Percentiles rank a stretch among this genome's conserved stretches.
Evolutionary conservation across 371 early-diverging fungal species (phyloP).

Genomic region (Funneliformis caledonium): DNA sequence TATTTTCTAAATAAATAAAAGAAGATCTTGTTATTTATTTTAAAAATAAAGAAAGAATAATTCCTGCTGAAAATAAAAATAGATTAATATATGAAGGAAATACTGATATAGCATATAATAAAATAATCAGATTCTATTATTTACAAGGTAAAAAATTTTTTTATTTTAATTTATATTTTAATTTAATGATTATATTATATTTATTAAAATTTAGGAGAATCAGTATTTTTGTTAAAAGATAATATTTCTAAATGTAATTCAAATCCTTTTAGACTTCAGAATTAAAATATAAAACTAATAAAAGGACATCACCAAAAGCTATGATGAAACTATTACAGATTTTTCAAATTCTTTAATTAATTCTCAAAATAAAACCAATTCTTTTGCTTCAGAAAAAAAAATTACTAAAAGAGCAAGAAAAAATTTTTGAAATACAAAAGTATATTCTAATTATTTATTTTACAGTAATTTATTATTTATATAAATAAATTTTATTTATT

Average conservation of each 20-base stretch:
- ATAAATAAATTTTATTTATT: too few species aligned
- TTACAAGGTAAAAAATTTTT: not conserved
- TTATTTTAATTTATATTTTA: too few species aligned
- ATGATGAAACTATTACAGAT: not conserved
- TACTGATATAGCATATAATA: slow-evolving; percentile 5
- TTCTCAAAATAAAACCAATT: too few species aligned
- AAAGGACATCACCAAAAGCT: not conserved
- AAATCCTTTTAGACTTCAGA: not conserved
- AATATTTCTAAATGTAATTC: not conserved
- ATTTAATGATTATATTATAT: too few species aligned
- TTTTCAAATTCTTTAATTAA: not conserved
- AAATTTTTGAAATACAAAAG: too few species aligned
- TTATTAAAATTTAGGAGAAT: too few species aligned
- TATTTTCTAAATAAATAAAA: not conserved
- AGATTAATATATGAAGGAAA: not conserved
- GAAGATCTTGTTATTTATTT: slow-evolving; percentile 9
- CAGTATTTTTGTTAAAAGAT: too few species aligned
- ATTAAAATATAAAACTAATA: not conserved
- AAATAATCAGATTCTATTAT: slow-evolving; percentile 26
- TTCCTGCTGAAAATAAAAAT: slow-evolving; percentile 1
- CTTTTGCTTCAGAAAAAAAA: too few species aligned
- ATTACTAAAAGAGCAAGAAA: too few species aligned
- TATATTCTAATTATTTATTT: too few species aligned
- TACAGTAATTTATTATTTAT: too few species aligned
- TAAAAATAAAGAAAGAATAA: slow-evolving; percentile 19